These are phyloP conservation scores for Achlya hypogyna DNA, from an alignment of 352 stramenopile genomes.

Conservation along the genomic window DNA sequence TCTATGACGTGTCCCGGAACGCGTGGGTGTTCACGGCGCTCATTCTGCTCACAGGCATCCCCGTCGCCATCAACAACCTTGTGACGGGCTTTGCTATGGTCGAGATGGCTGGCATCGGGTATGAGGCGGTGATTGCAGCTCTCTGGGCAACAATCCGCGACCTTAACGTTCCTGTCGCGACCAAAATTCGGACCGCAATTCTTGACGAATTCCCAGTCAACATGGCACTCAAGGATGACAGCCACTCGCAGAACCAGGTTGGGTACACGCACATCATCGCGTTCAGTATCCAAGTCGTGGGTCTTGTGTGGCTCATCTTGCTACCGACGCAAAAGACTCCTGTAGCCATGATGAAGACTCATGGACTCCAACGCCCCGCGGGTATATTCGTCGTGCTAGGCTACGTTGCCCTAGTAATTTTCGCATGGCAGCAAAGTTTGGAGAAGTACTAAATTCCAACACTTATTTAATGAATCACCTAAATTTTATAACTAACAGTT, in stretches of 20 bases:
- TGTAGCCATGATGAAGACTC: neutral
- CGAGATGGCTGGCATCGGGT: constrained; percentile 23
- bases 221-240: constrained; percentile 40
- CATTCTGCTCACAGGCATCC: neutral
- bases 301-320: constrained; percentile 37
- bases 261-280: constrained; percentile 43
- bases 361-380: neutral
- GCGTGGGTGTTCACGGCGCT: constrained; percentile 10
- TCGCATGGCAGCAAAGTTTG: neutral
- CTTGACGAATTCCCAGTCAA: constrained; percentile 48
- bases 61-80: constrained; percentile 6
- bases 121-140: constrained; percentile 31
- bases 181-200: constrained; percentile 41
- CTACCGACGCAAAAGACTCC: constrained; percentile 31
- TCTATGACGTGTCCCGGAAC: constrained; percentile 17
- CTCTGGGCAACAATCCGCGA: constrained; percentile 45
- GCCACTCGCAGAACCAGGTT: constrained; percentile 28
- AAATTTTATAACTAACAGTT: too few species aligned
- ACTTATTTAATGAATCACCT: neutral
- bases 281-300: constrained; percentile 37
- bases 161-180: constrained; percentile 32
- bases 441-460: neutral
- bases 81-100: constrained; percentile 19
- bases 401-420: neutral
- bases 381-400: neutral